Evolutionary conservation across 768 basidiomycete species (phyloP), one percentile per base, ranked within the genome.

Genomic region (Ramaria sp.): DNA sequence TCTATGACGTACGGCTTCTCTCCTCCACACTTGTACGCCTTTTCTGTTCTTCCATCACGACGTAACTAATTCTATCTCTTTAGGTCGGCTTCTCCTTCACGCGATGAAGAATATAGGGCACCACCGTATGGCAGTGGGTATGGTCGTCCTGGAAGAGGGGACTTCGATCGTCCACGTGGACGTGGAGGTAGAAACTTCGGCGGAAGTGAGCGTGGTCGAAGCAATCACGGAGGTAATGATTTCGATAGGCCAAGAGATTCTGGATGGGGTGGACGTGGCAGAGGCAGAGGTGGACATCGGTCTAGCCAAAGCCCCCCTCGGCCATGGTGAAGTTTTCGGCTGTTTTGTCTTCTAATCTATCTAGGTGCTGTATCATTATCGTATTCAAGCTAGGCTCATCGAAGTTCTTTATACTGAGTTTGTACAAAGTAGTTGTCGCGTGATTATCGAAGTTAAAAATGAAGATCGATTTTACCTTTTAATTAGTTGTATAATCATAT

Each of bases 161-260:
- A 48, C n/a, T 42, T 51, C 37, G 69, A 73, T 55, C 69, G 71
- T 49, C 58, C 66, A 8, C 65, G 70, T 8, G 70, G 71, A 0
- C 53, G 68, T 34, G 67, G 71, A 7, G 62, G 65, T 32, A 16
- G 52, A 12, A 28, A 53, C 10, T 30, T 30, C 16, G n/a, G 15
- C 22, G 52, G 41, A 5, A 15, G 36, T 20, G 22, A 49, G 1
- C 50, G 70, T 5, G 52, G 38, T 48, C 41, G 50, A 32, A 65
- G 67, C 13, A 57, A 66, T 25, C 56, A 62, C 2, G 64, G 67
- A 13, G 61, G 69, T 36, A 60, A 58, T 28, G 70, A 65, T 5
- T 61, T 64, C 7, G 65, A 67, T 3, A 56, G 71, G 47, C 66
- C 49, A 28, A 42, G 69, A 18, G 65, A 71, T 20, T 61, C 69